A percentile compares a stretch with the other conserved stretches of the same genome.
These are phyloP conservation scores for Carallia pectinifolia DNA, from an alignment of 345 rosid species.

Conservation along the genomic window DNA sequence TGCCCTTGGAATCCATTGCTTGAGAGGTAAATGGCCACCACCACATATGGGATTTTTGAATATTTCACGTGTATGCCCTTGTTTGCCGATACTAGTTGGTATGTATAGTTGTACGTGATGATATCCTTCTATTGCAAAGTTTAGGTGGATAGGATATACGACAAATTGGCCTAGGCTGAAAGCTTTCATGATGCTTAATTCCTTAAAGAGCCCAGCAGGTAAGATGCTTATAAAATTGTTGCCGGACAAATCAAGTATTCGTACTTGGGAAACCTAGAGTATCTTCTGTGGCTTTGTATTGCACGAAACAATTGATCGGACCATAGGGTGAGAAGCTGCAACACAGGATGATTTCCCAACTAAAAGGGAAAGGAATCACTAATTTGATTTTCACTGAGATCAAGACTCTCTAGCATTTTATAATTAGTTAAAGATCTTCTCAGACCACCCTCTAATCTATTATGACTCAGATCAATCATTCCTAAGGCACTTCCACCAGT, in stretches of 20 bases:
- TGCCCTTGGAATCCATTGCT: background rate
- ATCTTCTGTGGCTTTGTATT: background rate
- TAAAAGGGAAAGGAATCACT: background rate
- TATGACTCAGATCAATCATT: background rate
- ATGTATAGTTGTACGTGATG: background rate
- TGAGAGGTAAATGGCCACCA: constrained; percentile 6
- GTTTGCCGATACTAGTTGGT: background rate
- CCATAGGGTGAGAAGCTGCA: background rate
- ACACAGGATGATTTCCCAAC: background rate
- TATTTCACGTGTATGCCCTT: constrained; percentile 1
- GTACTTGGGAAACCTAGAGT: background rate
- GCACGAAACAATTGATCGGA: background rate
- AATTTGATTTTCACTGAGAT: background rate
- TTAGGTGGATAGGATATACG: background rate
- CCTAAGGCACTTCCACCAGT: background rate
- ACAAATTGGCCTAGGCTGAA: background rate
- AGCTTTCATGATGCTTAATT: background rate
- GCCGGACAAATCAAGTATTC: background rate
- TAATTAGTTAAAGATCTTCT: background rate
- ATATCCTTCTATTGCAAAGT: background rate
- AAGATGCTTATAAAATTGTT: background rate
- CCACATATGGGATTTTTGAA: background rate
- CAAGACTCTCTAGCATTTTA: background rate
- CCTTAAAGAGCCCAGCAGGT: background rate
- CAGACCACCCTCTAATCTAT: background rate